A percentile compares a stretch with the other conserved stretches of the same genome.
phyloP scores from a whole-genome alignment of 345 rosid species.

The Populus tremula region DNA sequence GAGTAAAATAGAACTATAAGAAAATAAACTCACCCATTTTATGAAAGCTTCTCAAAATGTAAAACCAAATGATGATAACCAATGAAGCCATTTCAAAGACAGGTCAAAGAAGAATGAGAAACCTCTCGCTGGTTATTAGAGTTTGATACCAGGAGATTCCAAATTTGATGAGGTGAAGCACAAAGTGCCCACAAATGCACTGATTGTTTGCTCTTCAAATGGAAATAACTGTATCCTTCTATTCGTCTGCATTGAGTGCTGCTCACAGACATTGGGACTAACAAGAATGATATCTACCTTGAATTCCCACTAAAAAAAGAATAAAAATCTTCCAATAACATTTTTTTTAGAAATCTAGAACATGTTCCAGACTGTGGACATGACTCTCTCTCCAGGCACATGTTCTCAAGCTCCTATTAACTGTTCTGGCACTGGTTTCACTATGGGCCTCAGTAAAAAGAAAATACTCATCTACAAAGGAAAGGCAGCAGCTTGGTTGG shows the following conservation, averaged over 20 bases:
- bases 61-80: not conserved
- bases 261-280: not conserved
- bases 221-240: not conserved
- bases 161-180: not conserved
- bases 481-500: not conserved
- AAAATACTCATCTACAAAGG: not conserved
- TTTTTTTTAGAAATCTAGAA: not conserved
- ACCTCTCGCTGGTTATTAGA: conserved; percentile 22
- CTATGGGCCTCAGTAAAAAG: not conserved
- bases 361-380: not conserved
- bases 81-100: conserved; percentile 6
- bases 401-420: not conserved
- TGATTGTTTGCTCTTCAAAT: not conserved
- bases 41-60: not conserved
- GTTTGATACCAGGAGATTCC: conserved; percentile 18
- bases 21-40: not conserved
- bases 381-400: not conserved
- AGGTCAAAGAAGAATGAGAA: conserved; percentile 23
- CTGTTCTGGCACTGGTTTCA: not conserved
- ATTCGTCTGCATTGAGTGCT: not conserved
- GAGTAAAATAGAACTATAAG: not conserved
- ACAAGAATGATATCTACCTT: not conserved
- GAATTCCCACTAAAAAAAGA: not conserved
- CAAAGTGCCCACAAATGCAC: not conserved
- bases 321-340: not conserved